Base-by-base conservation (phyloP, 495 filamentous ascomycete species). In the Diplogelasinospora grovesii region DNA sequence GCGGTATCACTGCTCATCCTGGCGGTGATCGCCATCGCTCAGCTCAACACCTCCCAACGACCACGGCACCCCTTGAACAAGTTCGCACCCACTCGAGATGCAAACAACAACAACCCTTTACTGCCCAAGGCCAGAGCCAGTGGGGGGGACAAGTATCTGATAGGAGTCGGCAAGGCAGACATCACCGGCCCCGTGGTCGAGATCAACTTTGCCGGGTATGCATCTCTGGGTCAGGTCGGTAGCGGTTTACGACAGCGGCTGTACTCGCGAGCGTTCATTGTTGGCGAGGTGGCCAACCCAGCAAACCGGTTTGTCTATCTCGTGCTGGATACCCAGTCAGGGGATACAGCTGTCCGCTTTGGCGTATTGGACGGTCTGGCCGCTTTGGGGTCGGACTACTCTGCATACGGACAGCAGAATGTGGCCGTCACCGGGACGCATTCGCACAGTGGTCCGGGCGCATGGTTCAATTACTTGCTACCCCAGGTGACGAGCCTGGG, bases 381-480 rank as follows among this genome's bases (percentile, higher is more conserved):
- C 25, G 69, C 56, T 0, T 63, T 92, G 6, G 73, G 73, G 4
- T 43, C 48, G 0, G 65, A 52, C 7, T 77, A 73, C 32, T 46
- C 61, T 8, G 58, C 66, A 15, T 98, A 96, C 57, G 77, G 75
- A 19, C 75, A 81, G 46, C 69, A 74, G 38, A 98, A 96, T 54
- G 62, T 98, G 30, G 92, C 92, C 10, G 69, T 98, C 14, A 90
- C 84, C 1, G 92, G 90, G 19, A 96, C 92, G 1, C 92, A 98
- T 57, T 86, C 82, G 3, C 92, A 98, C 60, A 85, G 88, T 22
- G 90, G 87, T 1, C 89, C 90, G 13, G 92, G 87, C 1, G 92
- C 85, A 22, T 97, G 88, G 89, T 77, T 92, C 53, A 98, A 98
- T 52, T 98, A 98, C 57, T 74, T 98, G 11, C 73, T 98, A 8